Evolutionary conservation across 2,329 filamentous ascomycete genomes (phyloP), one percentile per base, ranked within the genome.

Genomic region (Xylaria sp.): DNA sequence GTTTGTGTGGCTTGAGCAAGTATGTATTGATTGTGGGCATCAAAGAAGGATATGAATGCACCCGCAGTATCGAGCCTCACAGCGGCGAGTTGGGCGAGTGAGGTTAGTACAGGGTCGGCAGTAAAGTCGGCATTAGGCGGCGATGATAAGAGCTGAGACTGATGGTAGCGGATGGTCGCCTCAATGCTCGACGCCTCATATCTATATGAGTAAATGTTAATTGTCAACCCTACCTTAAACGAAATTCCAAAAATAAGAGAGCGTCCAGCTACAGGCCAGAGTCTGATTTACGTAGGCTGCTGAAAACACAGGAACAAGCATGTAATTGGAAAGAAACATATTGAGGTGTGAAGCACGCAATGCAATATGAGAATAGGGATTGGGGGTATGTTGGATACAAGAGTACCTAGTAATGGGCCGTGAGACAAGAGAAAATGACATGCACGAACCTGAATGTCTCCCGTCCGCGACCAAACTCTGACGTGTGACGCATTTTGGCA

Each of bases 41-140:
- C 85, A 67, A 88, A 86, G 20, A 88, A 76, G 1, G 85, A 87
- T 56, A 88, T 80, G 25, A 86, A 71, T 18, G 80, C 77, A 34
- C 84, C 80, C 23, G 78, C 74, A 4, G 41, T n/a, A 20, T 45
- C n/a, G n/a, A 45, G n/a, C n/a, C 41, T 45, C 4, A 45, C n/a
- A 9, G 41, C 41, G 41, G 41, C 41, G 9, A 45, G 41, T 20
- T 45, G 41, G 41, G 41, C 41, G 9, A 45, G 41, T 10, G 41
- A 45, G 4, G 41, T 45, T 2, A 45, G 41, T n/a, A 45, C 41
- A 23, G 41, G 41, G 23, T 45, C 41, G 41, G 41, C 41, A 20
- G n/a, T 3, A 45, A 45, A 45, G 41, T 20, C n/a, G n/a, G 41
- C 12, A 20, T 45, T 45, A 9, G 7, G 41, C n/a, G 41, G 41